phyloP scores from a whole-genome alignment of 805 yeast species.

The Starmerella vaccinii region DNA sequence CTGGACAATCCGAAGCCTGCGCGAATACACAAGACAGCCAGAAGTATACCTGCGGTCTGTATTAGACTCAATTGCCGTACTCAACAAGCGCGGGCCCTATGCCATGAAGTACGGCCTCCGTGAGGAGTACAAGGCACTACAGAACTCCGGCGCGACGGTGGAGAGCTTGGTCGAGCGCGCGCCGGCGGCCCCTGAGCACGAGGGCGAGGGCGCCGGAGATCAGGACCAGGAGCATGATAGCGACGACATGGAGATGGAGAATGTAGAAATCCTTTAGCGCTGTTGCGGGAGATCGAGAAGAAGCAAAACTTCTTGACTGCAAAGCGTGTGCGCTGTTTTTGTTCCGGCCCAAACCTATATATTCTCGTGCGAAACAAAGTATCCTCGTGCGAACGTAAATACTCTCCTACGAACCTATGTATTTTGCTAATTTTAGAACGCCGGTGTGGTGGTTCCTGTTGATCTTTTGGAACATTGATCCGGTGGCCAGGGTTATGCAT shows the following conservation, averaged over 20 bases:
- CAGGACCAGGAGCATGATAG: constrained; percentile 60
- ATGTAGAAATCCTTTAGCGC: constrained; percentile 14
- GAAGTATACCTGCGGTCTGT: constrained; percentile 81
- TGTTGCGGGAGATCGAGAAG: too few species aligned
- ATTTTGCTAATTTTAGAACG: background rate
- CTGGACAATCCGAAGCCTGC: constrained; percentile 90
- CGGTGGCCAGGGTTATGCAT: constrained; percentile 3
- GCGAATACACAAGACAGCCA: constrained; percentile 91
- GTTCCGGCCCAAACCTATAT: too few species aligned
- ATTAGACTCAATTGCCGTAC: constrained; percentile 74
- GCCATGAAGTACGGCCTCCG: constrained; percentile 82
- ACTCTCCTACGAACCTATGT: background rate
- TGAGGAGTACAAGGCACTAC: constrained; percentile 70
- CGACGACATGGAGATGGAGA: constrained; percentile 66
- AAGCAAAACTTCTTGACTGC: too few species aligned
- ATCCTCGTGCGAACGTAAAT: too few species aligned
- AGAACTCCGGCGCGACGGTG: constrained; percentile 22
- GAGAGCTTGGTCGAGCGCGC: constrained; percentile 27
- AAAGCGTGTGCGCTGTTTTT: too few species aligned
- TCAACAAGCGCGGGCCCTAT: constrained; percentile 92
- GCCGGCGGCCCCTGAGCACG: constrained; percentile 29
- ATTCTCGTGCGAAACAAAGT: too few species aligned
- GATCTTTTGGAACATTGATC: background rate
- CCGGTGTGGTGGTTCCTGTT: background rate
- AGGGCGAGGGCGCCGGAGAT: constrained; percentile 39